Base-by-base conservation (phyloP, 257 asterid species). In the Penstemon barbatus region DNA sequence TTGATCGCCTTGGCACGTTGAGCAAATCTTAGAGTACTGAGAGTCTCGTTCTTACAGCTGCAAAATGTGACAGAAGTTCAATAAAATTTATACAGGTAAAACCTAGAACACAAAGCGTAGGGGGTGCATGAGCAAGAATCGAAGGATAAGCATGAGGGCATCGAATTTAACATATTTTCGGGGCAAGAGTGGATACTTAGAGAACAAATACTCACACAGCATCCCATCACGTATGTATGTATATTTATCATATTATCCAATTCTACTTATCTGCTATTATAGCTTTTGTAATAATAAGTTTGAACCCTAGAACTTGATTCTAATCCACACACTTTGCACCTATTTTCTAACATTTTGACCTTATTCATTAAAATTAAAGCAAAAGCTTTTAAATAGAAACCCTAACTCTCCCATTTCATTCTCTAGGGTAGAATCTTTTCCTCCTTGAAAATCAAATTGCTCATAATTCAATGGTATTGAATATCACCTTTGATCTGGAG, bases 1-100 rank as follows among this genome's bases (percentile, higher is more conserved):
- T 87, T 94, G 70, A 94, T 89, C 70, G 97, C 96, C 85, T 94
- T 94, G 40, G 99, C 99, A 40, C 99, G 95, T 71, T 94, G 97
- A 52, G 99, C 99, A 79, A 94, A 94, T 83, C 97, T 87, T 78
- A 94, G 79, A 39, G 99, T 91, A 79, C 99, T 87, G 61, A 91
- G 82, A 51, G 93, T 89, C 91, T 94, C 99, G 12, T 77, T 86
- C 88, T 83, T 87, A 74, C 95, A 91, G 86, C 99, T 93, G 89
- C 84, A 79, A 60, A 61, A 81, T 77, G 44, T 44, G 49, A 45
- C 65, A 58, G 54, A 40, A 45, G 57, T 53, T 65, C 13, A 53
- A 15, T 73, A 12, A 56, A 39, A 19, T 68, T 43, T 10, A 57
- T 3, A 60, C 43, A 59, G 39, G 55, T 37, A 36, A 42, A 12